Conservation (phyloP, 352 stramenopile genomes). For the Thraustotheca clavata region DNA sequence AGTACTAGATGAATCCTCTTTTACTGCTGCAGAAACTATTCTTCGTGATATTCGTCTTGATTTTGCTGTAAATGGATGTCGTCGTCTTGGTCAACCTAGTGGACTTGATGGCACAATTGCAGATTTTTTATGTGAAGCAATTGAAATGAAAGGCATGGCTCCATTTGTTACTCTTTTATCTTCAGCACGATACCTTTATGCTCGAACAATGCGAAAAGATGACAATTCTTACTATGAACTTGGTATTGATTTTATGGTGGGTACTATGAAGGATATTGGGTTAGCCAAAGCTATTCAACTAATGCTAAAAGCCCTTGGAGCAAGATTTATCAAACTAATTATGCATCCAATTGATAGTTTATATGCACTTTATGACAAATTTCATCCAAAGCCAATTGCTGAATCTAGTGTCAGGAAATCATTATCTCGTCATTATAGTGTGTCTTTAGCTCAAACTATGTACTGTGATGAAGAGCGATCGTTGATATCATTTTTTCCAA, state of each 20-base stretch:
- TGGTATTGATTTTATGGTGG: slow-evolving; percentile 19
- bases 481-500: neutral
- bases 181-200: neutral
- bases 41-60: slow-evolving; percentile 13
- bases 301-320: neutral
- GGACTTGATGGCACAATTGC: neutral
- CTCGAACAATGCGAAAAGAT: slow-evolving; percentile 2
- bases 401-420: too few species aligned
- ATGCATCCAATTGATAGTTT: too few species aligned
- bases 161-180: neutral
- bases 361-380: too few species aligned
- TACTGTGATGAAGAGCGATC: neutral
- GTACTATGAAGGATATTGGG: neutral
- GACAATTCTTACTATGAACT: slow-evolving; percentile 5
- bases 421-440: neutral
- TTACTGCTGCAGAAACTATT: neutral
- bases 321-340: too few species aligned
- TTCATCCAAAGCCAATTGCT: too few species aligned
- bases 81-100: slow-evolving; percentile 1
- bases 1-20: slow-evolving; percentile 13
- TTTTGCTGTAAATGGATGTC: slow-evolving; percentile 8
- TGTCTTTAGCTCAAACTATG: neutral
- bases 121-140: slow-evolving; percentile 12
- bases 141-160: slow-evolving; percentile 1
- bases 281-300: neutral